phyloP scores from a whole-genome alignment of 768 basidiomycete genomes.

The Podaxis sp. region DNA sequence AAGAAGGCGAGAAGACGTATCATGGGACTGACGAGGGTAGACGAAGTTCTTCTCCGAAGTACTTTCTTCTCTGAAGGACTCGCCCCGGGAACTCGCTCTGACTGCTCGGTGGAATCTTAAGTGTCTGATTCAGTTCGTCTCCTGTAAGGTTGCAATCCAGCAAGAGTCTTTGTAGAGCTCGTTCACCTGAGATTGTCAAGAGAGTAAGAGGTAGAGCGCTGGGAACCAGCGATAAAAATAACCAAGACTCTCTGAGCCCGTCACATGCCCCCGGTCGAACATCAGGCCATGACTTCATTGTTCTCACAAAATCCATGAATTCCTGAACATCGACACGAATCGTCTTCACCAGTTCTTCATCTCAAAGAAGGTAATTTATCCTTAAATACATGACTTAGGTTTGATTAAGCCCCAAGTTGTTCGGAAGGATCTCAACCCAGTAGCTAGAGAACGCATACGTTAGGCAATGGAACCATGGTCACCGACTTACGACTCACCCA shows the following conservation, averaged over 20 bases:
- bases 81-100: neutral
- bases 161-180: neutral
- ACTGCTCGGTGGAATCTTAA: neutral
- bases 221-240: neutral
- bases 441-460: conserved; percentile 16
- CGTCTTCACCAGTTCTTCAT: neutral
- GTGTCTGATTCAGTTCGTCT: neutral
- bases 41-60: neutral
- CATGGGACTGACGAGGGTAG: neutral
- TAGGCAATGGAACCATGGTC: too few relatives aligned
- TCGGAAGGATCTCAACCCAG: conserved; percentile 23
- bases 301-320: neutral
- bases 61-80: neutral
- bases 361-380: neutral
- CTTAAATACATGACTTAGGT: neutral
- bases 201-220: neutral
- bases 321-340: neutral
- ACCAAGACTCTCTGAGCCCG: neutral
- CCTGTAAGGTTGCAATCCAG: too few relatives aligned
- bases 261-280: neutral
- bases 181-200: neutral
- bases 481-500: conserved; percentile 44
- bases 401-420: conserved; percentile 10
- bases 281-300: neutral
- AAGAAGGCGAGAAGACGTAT: conserved; percentile 3